phyloP scores from a whole-genome alignment of 169 alveolate genomes.

The Plasmodium sp. region DNA sequence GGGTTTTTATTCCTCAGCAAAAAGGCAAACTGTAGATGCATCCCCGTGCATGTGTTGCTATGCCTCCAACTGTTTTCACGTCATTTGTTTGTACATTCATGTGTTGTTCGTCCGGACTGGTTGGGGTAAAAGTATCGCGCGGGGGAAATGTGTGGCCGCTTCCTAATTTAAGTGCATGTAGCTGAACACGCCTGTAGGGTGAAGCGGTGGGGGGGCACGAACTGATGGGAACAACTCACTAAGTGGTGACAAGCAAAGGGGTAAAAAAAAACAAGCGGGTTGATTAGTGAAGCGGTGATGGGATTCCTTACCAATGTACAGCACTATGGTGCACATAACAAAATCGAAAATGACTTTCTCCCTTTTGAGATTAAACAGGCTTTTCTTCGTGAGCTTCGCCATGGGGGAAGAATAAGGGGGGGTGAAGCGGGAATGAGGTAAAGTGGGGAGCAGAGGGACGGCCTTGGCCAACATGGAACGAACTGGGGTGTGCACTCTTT shows the following conservation, averaged over 20 bases:
- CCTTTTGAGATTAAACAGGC: constrained; percentile 32
- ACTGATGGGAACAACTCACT: neutral
- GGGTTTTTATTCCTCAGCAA: neutral
- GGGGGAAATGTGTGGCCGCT: neutral
- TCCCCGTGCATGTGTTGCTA: neutral
- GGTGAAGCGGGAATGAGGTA: neutral
- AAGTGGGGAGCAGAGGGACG: neutral
- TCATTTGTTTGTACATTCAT: neutral
- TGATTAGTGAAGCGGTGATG: neutral
- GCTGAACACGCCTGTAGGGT: constrained; percentile 41
- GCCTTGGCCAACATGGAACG: neutral
- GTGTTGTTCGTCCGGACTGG: neutral
- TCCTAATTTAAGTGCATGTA: constrained; percentile 61
- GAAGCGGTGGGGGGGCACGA: neutral
- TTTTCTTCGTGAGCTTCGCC: constrained; percentile 30
- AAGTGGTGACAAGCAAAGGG: neutral
- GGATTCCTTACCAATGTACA: constrained; percentile 54
- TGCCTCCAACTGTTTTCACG: neutral
- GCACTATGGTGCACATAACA: constrained; percentile 43
- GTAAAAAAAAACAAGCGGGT: neutral
- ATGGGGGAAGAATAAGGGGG: neutral
- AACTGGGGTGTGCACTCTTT: neutral
- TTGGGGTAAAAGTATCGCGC: neutral
- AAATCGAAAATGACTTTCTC: constrained; percentile 72
- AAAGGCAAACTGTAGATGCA: neutral